phyloP scores from a whole-genome alignment of 148 eudicot genomes.

The Chenopodium berlandieri region DNA sequence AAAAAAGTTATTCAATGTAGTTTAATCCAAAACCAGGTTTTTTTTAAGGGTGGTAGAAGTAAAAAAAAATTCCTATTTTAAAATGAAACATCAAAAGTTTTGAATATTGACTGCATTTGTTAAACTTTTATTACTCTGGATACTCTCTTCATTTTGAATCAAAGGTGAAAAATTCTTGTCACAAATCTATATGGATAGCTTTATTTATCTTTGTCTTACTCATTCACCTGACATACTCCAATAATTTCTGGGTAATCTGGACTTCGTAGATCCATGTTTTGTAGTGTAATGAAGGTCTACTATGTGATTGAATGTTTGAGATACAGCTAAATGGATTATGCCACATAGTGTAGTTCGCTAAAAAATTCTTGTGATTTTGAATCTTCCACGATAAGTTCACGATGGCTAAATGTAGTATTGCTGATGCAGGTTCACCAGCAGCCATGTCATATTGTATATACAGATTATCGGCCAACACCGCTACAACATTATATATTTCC shows the following conservation, averaged over 20 bases:
- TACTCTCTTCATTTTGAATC: not conserved
- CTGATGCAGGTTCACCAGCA: conserved; percentile 92
- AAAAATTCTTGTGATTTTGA: not conserved
- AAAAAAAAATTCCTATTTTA: no score
- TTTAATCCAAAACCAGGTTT: no score
- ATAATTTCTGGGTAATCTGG: not conserved
- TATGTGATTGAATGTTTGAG: not conserved
- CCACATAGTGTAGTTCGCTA: not conserved
- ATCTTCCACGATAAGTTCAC: not conserved
- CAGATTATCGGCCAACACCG: conserved; percentile 97
- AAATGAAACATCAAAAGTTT: no score
- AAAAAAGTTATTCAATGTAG: no score
- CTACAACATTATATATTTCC: conserved; percentile 98
- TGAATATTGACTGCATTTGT: not conserved
- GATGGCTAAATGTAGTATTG: conserved; percentile 19
- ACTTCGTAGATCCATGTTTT: not conserved
- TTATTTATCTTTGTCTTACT: not conserved
- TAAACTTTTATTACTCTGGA: not conserved
- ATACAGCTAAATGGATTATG: not conserved
- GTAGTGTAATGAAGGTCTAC: not conserved
- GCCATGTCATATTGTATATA: conserved; percentile 98
- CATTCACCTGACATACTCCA: not conserved
- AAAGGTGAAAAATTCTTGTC: not conserved
- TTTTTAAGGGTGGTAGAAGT: no score
- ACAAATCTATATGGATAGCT: not conserved